Evolutionary conservation across 257 asterid genomes (phyloP), one percentile per base, ranked within the genome.

Genomic region (Ligustrum vulgare): DNA sequence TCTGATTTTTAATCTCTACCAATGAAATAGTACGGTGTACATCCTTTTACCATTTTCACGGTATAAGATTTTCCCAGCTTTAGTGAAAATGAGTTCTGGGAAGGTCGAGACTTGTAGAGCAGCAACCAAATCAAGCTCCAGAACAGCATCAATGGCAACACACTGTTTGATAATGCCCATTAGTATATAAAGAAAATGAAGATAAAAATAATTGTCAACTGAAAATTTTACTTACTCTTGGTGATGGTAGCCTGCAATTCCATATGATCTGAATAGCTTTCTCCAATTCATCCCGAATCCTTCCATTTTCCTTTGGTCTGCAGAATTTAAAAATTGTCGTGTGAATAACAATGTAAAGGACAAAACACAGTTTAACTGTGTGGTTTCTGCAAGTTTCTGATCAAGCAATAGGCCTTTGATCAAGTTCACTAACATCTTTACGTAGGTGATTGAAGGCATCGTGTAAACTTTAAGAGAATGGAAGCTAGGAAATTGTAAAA

Each of bases 241-340:
- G 98, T 25, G 98, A 89, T 75, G 97, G 98, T 78, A 94, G 83
- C 82, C 91, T 83, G 86, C 98, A 92, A 85, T 90, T 89, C 97
- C 98, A 94, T 77, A 92, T 90, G 77, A 91, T 90, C 37, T 92
- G 85, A 80, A 91, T 92, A 67, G 97, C 97, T 72, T 92, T 92
- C 81, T 91, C 97, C 83, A 94, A 77, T 82, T 90, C 94, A 78
- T 87, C 81, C 71, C 84, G 83, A 28, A 83, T 75, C 84, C 73
- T 89, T 74, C 88, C 97, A 72, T 94, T 94, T 77, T 89, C 93
- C 88, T 89, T 90, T 23, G 98, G 96, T 75, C 98, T 94, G 84
- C 77, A 80, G 23, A 25, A 72, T 77, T 70, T 70, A n/a, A 71
- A 45, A 45, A 74, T 45, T 74, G 35, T 25, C 0, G 23, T 22